phyloP scores from a whole-genome alignment of 2,329 filamentous ascomycete species.

The Cylindrodendrum hubeiense region DNA sequence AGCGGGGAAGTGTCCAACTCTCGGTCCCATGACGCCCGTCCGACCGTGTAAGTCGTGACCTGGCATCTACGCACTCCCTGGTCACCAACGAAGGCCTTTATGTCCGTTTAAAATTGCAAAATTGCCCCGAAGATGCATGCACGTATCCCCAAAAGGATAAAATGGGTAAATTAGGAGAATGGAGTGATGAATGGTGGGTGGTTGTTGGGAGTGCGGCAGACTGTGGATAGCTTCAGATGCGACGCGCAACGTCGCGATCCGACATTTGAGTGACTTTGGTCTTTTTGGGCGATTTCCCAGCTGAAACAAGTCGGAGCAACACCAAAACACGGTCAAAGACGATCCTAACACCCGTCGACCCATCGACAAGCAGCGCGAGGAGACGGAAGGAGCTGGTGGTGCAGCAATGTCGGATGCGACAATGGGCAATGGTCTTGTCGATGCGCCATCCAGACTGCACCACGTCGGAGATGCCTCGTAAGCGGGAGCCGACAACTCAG shows the following conservation, averaged over 20 bases:
- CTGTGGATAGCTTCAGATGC: slow-evolving; percentile 52
- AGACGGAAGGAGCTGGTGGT: slow-evolving; percentile 16
- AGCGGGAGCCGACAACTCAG: slow-evolving; percentile 33
- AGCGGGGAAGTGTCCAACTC: slow-evolving; percentile 12
- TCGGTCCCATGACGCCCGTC: slow-evolving; percentile 39
- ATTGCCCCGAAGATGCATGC: slow-evolving; percentile 16
- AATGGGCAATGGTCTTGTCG: slow-evolving; percentile 41
- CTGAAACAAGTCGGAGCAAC: slow-evolving; percentile 23
- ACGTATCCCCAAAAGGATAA: not conserved
- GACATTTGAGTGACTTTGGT: slow-evolving; percentile 47
- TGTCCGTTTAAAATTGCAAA: slow-evolving; percentile 35
- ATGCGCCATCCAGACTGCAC: slow-evolving; percentile 31
- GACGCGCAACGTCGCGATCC: slow-evolving; percentile 34
- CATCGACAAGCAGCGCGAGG: slow-evolving; percentile 22
- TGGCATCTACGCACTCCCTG: slow-evolving; percentile 18
- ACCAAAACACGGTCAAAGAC: slow-evolving; percentile 25
- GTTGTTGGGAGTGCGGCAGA: slow-evolving; percentile 33
- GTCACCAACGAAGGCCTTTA: slow-evolving; percentile 1
- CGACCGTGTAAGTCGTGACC: slow-evolving; percentile 45
- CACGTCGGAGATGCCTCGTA: slow-evolving; percentile 26
- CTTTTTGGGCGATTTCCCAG: slow-evolving; percentile 16
- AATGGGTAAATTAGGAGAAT: slow-evolving; percentile 10
- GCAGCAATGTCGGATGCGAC: slow-evolving; percentile 50
- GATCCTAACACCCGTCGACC: slow-evolving; percentile 32
- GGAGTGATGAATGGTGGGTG: slow-evolving; percentile 35